Percentiles rank a stretch among this genome's conserved stretches.
Evolutionary conservation across 805 yeast genomes (phyloP).

Genomic region (Blastobotrys parvus): DNA sequence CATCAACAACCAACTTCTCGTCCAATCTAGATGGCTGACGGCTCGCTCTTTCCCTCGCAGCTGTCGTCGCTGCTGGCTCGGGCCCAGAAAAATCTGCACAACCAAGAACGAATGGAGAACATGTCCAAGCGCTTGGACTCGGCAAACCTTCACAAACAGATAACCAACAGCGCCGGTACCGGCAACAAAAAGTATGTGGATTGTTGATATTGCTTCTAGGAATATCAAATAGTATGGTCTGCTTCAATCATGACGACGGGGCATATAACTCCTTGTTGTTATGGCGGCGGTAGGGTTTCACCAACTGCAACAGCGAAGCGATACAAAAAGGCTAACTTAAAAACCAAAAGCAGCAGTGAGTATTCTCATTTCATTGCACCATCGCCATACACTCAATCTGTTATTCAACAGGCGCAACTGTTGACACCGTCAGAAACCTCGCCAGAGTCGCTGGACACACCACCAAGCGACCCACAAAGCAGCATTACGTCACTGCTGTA

Average conservation of each 20-base stretch:
- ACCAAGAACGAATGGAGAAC: conserved; percentile 15
- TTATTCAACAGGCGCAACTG: conserved; percentile 1
- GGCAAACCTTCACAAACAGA: neutral
- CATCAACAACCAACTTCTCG: too few species aligned
- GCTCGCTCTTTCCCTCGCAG: conserved; percentile 15
- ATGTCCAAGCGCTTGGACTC: conserved; percentile 12
- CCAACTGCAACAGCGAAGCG: neutral
- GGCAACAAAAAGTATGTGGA: neutral
- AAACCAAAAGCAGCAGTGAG: too few species aligned
- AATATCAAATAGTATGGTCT: too few species aligned
- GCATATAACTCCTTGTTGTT: neutral
- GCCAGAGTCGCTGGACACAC: conserved; percentile 10
- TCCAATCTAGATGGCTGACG: conserved; percentile 15
- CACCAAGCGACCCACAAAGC: conserved; percentile 4
- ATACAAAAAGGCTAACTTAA: too few species aligned
- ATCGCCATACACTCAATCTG: neutral
- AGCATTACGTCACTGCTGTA: neutral
- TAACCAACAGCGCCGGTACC: neutral
- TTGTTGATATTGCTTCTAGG: neutral
- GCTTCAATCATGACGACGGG: too few species aligned
- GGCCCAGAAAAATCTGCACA: conserved; percentile 15
- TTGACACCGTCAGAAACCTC: conserved; percentile 16
- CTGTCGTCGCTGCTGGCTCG: conserved; percentile 18
- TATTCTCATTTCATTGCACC: too few species aligned
- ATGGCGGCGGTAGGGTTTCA: neutral